Evolutionary conservation across 2,329 filamentous ascomycete genomes (phyloP), one percentile per base, ranked within the genome.

Genomic region (Trichoderma sp.): DNA sequence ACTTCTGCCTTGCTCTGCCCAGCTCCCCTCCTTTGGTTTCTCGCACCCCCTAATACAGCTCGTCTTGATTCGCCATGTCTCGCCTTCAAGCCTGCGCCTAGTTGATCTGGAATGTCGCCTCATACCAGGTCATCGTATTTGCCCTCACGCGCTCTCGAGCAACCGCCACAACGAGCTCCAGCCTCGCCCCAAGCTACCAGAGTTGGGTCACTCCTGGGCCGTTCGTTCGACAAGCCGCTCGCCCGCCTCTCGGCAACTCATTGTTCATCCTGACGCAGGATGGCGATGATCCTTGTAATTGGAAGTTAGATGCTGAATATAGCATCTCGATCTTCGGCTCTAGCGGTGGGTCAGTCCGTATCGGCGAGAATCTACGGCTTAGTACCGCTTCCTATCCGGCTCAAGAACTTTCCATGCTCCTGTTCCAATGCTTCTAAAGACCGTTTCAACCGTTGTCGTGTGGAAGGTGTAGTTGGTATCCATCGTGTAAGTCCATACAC

Each of bases 181-280:
- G 64, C 71, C 64, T 72, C 36, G 43, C 64, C 32, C 26, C n/a
- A 28, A 47, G n/a, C 24, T 43, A 3, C 60, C 24, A 26, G n/a
- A 36, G 14, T 30, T 26, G 9, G n/a, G 51, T 53, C 32, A 24
- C 39, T 34, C 69, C 12, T 30, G 30, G 30, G 36, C 56, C 28
- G 28, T 26, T 70, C 51, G 39, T 32, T 62, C 28, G 39, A 60
- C 56, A 15, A 9, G 4, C 7, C 68, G 18, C 39, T 34, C 28
- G 53, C 43, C 67, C 32, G 68, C 28, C 43, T 56, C 47, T 57
- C 21, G 15, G 58, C 47, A 60, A 30, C 71, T 68, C 58, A 72
- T 68, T 72, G 71, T 72, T 69, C 56, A 72, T 72, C 47, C 39
- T 72, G 56, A 69, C 64, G 57, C 71, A 69, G 56, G 65, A 36